Conservation (phyloP, 164 flowering plant genomes). For the Sedum album region DNA sequence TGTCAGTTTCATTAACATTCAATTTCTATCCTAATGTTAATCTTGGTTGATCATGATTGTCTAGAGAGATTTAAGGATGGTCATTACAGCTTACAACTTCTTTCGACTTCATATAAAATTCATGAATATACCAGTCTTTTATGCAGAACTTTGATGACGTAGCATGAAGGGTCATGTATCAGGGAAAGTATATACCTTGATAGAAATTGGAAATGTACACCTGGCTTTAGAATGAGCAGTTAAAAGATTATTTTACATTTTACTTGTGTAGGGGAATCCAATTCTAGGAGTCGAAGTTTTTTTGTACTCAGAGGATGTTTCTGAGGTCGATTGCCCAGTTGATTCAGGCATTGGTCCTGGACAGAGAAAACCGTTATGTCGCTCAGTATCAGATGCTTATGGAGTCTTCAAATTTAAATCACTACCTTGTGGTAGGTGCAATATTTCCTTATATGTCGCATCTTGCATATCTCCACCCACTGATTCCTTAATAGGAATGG, state of each 20-base stretch:
- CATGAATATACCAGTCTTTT: neutral
- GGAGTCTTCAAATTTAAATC: constrained; percentile 73
- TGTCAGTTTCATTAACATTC: neutral
- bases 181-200: neutral
- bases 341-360: constrained; percentile 63
- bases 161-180: neutral
- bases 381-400: constrained; percentile 83
- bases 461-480: neutral
- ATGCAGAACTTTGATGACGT: neutral
- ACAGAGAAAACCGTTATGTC: constrained; percentile 68
- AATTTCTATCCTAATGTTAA: neutral
- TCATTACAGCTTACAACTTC: neutral
- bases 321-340: constrained; percentile 68
- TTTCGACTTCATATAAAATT: neutral
- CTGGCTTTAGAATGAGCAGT: no score
- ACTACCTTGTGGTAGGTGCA: constrained; percentile 79
- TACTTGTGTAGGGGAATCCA: constrained; percentile 75
- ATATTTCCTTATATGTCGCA: neutral
- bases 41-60: neutral
- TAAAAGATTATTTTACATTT: no score
- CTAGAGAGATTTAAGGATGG: neutral
- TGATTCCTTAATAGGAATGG: neutral
- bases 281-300: constrained; percentile 89
- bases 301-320: constrained; percentile 72
- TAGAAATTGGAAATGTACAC: neutral